phyloP scores from a whole-genome alignment of 1,284 basidiomycete species.

The Marasmius oreades region DNA sequence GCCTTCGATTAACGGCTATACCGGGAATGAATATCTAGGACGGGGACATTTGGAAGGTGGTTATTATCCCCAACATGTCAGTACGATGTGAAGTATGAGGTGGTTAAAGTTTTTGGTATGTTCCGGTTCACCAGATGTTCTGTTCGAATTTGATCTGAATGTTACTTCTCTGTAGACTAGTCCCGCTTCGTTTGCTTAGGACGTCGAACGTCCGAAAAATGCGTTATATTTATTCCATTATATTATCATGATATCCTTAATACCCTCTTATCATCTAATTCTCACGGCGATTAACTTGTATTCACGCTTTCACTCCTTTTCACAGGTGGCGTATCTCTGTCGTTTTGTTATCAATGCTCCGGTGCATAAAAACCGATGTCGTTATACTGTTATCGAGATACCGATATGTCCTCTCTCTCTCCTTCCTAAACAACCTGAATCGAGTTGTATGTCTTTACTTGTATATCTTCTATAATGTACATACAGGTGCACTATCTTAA shows the following conservation, averaged over 20 bases:
- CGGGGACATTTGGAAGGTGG: conserved; percentile 4
- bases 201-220: too few relatives aligned
- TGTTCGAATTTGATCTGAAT: neutral
- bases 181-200: too few relatives aligned
- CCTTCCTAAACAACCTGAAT: neutral
- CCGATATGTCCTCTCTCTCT: neutral
- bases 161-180: too few relatives aligned
- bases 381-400: neutral
- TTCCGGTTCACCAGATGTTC: neutral
- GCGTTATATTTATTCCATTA: too few relatives aligned
- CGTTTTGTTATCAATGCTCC: too few relatives aligned
- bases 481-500: neutral
- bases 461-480: neutral
- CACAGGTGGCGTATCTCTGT: too few relatives aligned
- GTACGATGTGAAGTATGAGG: conserved; percentile 14
- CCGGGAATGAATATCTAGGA: conserved; percentile 3
- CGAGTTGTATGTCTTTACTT: neutral
- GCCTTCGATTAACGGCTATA: conserved; percentile 3
- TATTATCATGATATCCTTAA: too few relatives aligned
- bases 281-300: too few relatives aligned
- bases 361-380: neutral
- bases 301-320: too few relatives aligned
- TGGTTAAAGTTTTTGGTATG: neutral
- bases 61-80: conserved; percentile 21
- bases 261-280: too few relatives aligned